Conservation (phyloP, 139 green algal species). For the Coelastrella sp. region DNA sequence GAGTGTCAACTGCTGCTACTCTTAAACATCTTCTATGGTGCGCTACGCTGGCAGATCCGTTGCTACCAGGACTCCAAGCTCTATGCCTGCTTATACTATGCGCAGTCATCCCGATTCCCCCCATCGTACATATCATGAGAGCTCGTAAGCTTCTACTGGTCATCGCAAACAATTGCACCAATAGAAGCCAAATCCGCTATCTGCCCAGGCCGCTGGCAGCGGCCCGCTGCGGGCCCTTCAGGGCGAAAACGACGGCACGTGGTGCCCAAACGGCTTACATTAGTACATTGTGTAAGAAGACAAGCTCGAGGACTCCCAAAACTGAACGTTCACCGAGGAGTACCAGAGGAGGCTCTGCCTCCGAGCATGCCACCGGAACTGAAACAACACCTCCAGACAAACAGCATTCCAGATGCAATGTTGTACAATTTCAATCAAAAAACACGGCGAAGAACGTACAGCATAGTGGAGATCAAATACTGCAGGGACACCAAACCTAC, state of each 20-base stretch:
- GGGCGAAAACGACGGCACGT: not conserved
- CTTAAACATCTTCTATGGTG: constrained; percentile 32
- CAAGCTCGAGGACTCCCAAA: no score
- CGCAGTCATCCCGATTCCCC: not conserved
- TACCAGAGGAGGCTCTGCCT: no score
- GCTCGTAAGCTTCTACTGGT: not conserved
- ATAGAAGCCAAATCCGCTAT: not conserved
- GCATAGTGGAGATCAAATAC: no score
- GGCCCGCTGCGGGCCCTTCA: not conserved
- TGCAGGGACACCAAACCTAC: no score
- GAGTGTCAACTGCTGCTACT: constrained; percentile 29
- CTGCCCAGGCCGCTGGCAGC: not conserved
- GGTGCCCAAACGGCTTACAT: not conserved
- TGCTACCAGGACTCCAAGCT: not conserved
- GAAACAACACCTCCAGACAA: no score
- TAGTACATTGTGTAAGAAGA: not conserved
- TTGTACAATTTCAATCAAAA: no score
- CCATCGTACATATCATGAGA: not conserved
- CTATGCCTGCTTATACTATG: constrained; percentile 22
- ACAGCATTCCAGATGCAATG: no score
- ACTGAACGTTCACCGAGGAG: no score
- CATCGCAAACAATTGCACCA: not conserved
- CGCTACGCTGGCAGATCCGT: not conserved
- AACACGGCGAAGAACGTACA: no score
- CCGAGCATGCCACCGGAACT: no score